A percentile compares a stretch with the other conserved stretches of the same genome.
Conservation (phyloP, 2,329 filamentous ascomycete genomes). For the Diaporthe longicolla region DNA sequence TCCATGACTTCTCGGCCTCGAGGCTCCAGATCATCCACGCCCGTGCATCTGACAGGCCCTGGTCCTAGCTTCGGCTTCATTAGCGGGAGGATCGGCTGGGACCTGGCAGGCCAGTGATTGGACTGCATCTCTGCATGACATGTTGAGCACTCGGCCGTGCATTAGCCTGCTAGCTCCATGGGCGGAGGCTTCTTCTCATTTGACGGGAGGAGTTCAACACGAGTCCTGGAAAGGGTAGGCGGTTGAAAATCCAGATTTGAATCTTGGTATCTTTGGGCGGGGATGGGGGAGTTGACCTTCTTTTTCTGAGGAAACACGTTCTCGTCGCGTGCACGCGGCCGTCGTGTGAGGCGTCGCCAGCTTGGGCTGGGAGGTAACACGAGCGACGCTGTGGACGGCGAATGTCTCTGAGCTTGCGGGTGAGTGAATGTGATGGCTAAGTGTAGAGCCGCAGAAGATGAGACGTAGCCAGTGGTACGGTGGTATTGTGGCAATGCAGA, state of each 20-base stretch:
- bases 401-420: conserved; percentile 13
- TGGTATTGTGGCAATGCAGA: conserved; percentile 20
- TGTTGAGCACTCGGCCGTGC: conserved; percentile 18
- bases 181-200: conserved; percentile 9
- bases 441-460: conserved; percentile 27
- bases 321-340: conserved; percentile 8
- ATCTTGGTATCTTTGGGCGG: background rate
- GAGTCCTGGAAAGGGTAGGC: background rate
- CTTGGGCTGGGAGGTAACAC: conserved; percentile 10
- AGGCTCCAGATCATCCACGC: conserved; percentile 1
- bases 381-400: background rate
- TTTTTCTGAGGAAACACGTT: background rate
- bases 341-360: conserved; percentile 11
- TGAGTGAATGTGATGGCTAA: background rate
- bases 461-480: conserved; percentile 24
- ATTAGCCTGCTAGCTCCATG: conserved; percentile 7
- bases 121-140: conserved; percentile 20
- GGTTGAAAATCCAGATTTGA: background rate
- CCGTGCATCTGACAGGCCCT: conserved; percentile 9
- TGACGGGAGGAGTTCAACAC: conserved; percentile 16
- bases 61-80: conserved; percentile 3
- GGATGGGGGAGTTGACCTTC: background rate
- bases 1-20: background rate
- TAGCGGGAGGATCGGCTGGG: conserved; percentile 5
- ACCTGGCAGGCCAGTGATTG: conserved; percentile 16